These are phyloP conservation scores for Candida corydali DNA, from an alignment of 805 yeast genomes.

Conservation along the genomic window DNA sequence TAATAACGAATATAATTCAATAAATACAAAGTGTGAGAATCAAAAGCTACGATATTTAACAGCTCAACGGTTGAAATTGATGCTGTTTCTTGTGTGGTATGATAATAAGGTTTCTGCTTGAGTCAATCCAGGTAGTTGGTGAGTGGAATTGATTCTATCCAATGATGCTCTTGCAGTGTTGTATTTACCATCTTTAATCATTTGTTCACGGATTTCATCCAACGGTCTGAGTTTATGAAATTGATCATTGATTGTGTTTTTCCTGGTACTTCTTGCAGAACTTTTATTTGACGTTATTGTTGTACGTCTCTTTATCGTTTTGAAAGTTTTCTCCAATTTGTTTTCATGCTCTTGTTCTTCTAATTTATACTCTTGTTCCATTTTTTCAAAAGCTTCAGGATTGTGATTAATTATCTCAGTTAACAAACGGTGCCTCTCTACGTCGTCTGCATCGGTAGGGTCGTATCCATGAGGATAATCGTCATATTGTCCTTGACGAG, in stretches of 20 bases:
- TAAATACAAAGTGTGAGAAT: too few species aligned
- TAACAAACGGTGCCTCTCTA: constrained; percentile 34
- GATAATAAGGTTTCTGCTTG: constrained; percentile 46
- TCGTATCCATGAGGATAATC: constrained; percentile 48
- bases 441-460: constrained; percentile 45
- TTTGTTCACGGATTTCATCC: constrained; percentile 31
- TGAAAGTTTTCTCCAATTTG: constrained; percentile 25
- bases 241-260: constrained; percentile 20
- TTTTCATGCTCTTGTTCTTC: constrained; percentile 11
- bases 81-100: constrained; percentile 39
- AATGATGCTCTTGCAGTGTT: constrained; percentile 30
- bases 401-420: constrained; percentile 28
- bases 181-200: constrained; percentile 36
- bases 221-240: constrained; percentile 26
- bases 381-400: constrained; percentile 29
- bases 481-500: constrained; percentile 46
- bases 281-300: constrained; percentile 20
- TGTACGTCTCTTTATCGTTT: constrained; percentile 30
- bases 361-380: constrained; percentile 25
- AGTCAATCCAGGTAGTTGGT: constrained; percentile 46
- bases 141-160: constrained; percentile 41
- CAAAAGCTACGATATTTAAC: background rate
- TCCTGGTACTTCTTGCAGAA: constrained; percentile 13
- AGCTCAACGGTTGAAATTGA: constrained; percentile 19
- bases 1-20: too few species aligned